Percentiles rank a stretch among this genome's conserved stretches.
These are phyloP conservation scores for Arthromyces matolae DNA, from an alignment of 768 basidiomycete genomes.

Conservation along the genomic window DNA sequence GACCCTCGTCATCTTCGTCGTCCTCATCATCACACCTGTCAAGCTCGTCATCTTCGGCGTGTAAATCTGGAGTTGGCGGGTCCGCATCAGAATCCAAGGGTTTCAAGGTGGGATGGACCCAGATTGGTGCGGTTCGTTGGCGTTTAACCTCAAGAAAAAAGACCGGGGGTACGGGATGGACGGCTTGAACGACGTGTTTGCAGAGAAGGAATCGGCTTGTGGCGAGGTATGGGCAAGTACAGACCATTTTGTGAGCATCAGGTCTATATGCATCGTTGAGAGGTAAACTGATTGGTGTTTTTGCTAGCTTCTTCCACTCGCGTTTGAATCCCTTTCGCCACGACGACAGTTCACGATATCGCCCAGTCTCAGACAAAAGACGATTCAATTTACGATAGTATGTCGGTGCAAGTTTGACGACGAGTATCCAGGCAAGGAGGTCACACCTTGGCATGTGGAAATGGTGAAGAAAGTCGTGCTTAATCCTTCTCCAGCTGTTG, in stretches of 20 bases:
- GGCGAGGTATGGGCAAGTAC: slow-evolving; percentile 22
- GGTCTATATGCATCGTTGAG: slow-evolving; percentile 22
- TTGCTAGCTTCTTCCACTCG: slow-evolving; percentile 3
- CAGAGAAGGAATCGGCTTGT: slow-evolving; percentile 24
- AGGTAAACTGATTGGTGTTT: slow-evolving; percentile 19
- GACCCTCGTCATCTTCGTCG: not conserved
- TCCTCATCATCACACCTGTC: not conserved
- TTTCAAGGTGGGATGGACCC: not conserved
- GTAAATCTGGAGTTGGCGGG: not conserved
- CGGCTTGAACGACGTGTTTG: slow-evolving; percentile 24
- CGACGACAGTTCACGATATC: not conserved
- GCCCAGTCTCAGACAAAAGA: not conserved
- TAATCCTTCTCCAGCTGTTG: slow-evolving; percentile 30
- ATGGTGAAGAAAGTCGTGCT: slow-evolving; percentile 31
- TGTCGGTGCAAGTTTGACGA: slow-evolving; percentile 22
- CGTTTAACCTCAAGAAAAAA: slow-evolving; percentile 14
- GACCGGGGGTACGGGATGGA: slow-evolving; percentile 17
- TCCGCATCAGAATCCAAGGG: not conserved
- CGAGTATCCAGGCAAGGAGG: slow-evolving; percentile 29
- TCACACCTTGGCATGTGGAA: slow-evolving; percentile 29
- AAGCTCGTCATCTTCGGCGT: not conserved
- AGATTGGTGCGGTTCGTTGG: not conserved
- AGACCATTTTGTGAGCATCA: slow-evolving; percentile 16
- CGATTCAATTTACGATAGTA: not conserved
- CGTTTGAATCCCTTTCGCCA: not conserved